Conservation (phyloP, 331 rosid species). For the Quercus lobata region DNA sequence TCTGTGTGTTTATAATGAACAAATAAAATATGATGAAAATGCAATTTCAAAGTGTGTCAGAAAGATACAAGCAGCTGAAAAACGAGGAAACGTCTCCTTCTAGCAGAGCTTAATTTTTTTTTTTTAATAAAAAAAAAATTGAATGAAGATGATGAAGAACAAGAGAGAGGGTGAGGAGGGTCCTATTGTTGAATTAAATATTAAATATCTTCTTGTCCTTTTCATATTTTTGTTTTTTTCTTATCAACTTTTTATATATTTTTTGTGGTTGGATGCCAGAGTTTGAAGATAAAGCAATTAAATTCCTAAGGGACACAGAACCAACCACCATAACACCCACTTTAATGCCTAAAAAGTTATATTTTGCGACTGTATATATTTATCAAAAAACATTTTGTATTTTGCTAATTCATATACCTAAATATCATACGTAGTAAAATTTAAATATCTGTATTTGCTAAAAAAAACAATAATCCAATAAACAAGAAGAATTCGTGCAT, state of each 20-base stretch:
- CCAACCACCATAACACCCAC: constrained; percentile 87
- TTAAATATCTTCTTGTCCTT: constrained; percentile 96
- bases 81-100: constrained; percentile 99
- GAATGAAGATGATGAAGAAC: constrained; percentile 41
- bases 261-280: constrained; percentile 90
- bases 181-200: constrained; percentile 56
- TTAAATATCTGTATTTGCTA: too few relatives aligned
- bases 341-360: constrained; percentile 39
- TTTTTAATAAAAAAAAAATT: background rate
- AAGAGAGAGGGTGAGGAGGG: constrained; percentile 51
- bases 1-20: constrained; percentile 27
- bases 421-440: background rate
- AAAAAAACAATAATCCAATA: background rate
- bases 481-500: background rate
- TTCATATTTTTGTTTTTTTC: constrained; percentile 34
- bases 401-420: background rate
- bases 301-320: constrained; percentile 56
- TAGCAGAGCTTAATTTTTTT: constrained; percentile 42
- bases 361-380: constrained; percentile 1
- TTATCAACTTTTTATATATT: constrained; percentile 33
- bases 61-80: constrained; percentile 77
- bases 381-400: background rate
- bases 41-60: constrained; percentile 64
- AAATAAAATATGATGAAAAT: constrained; percentile 27
- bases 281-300: constrained; percentile 89